Evolutionary conservation across 192 early-diverging fungal species (phyloP).

Genomic region (Pilaira anomala): DNA sequence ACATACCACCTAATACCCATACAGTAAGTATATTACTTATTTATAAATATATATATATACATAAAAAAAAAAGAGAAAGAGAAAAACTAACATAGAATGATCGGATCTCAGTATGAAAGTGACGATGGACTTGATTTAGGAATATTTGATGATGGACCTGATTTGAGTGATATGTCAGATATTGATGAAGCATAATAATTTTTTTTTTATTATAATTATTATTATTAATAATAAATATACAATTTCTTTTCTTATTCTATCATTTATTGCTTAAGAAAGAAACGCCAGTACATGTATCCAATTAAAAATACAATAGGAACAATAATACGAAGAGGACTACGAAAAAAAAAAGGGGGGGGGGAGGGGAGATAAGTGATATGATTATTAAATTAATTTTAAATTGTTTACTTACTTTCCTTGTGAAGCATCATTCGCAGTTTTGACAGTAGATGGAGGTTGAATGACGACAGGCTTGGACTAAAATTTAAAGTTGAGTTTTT

Average conservation of each 20-base stretch:
- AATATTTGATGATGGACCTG: slow-evolving; percentile 33
- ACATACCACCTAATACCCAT: neutral
- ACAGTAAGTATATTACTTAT: too few species aligned
- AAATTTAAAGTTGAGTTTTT: neutral
- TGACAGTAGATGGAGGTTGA: neutral
- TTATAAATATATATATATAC: too few species aligned
- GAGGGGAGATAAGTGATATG: too few species aligned
- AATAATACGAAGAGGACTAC: slow-evolving; percentile 33
- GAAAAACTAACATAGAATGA: neutral
- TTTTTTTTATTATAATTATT: neutral
- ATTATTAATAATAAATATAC: neutral
- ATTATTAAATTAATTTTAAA: neutral
- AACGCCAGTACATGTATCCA: slow-evolving; percentile 32
- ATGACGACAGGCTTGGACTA: slow-evolving; percentile 30
- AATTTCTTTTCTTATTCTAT: neutral
- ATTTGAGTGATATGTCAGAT: slow-evolving; percentile 34
- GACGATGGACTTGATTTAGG: slow-evolving; percentile 19
- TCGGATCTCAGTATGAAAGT: neutral
- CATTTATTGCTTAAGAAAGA: slow-evolving; percentile 19
- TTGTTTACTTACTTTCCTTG: slow-evolving; percentile 36
- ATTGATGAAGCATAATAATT: slow-evolving; percentile 3
- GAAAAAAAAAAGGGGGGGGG: neutral
- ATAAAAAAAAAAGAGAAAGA: too few species aligned
- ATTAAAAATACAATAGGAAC: slow-evolving; percentile 25
- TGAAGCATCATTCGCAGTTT: neutral